Conservation (phyloP, 257 asterid species). For the Fraxinus quadrangulata region DNA sequence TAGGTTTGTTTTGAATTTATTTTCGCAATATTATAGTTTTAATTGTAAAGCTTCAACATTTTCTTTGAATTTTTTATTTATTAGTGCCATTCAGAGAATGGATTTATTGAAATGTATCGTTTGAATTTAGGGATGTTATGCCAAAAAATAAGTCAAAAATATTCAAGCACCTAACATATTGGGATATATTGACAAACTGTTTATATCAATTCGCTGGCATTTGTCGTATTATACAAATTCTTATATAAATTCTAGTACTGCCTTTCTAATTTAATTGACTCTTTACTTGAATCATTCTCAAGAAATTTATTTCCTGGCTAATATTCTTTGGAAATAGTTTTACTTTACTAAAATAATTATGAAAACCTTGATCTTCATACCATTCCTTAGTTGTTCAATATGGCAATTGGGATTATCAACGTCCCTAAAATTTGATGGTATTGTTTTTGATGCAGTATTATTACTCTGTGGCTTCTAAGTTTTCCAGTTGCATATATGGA, state of each 20-base stretch:
- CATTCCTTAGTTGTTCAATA: neutral
- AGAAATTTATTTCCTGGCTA: constrained; percentile 4
- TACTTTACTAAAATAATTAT: neutral
- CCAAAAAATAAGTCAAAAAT: neutral
- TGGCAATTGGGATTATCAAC: constrained; percentile 1
- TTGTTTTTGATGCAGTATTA: neutral
- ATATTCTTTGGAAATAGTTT: neutral
- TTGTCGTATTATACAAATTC: neutral
- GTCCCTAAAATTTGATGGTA: neutral
- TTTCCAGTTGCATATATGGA: constrained; percentile 21
- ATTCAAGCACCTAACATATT: neutral
- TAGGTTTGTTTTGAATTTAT: constrained; percentile 16
- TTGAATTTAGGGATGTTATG: neutral
- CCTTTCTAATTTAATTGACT: neutral
- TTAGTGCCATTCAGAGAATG: neutral
- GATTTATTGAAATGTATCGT: constrained; percentile 4
- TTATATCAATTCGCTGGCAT: neutral
- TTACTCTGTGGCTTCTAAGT: constrained; percentile 20
- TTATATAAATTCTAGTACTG: neutral
- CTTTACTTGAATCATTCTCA: neutral
- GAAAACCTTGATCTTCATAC: neutral
- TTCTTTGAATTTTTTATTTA: constrained; percentile 9
- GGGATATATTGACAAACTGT: neutral
- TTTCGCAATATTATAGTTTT: constrained; percentile 9
- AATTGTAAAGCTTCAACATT: neutral